Evolutionary conservation across 768 basidiomycete genomes (phyloP), one percentile per base, ranked within the genome.

Genomic region (Psilocybe azurescens): DNA sequence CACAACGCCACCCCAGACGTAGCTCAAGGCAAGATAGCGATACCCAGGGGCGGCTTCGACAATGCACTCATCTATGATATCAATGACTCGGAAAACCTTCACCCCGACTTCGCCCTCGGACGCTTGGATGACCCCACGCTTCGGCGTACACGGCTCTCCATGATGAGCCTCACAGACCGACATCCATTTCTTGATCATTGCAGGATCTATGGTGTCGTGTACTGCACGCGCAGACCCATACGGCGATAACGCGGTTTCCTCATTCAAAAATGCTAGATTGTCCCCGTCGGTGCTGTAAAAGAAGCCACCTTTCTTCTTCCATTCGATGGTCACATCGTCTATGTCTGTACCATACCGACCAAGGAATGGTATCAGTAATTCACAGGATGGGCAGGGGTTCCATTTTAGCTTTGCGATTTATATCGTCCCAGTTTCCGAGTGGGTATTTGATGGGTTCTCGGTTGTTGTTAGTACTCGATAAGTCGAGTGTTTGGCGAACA

Each of bases 1-100:
- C 3, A 46, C 18, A 30, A 53, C 52, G 16, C 16, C 3, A 24
- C 59, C 59, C 59, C 59, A 60, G 16, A 53, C 41, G 28, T 60
- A 60, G 28, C 59, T 60, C 9, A 60, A 29, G 2, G 59, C 51
- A 32, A 60, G 36, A 16, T 60, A 60, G 8, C 59, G 59, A 14
- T 32, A 9, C 0, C 53, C 3, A 24, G 18, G 16, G 59, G n/a
- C n/a, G n/a, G n/a, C 59, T n/a, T 53, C 41, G 2, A 53, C 41
- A 20, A 60, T 53, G 39, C 59, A 60, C 0, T 29, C 7, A 8
- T 53, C 29, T 11, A 53, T 10, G 5, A 30, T 48, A 36, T 60
- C 59, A n/a, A 60, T 53, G 24, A 60, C 39, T 3, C 59, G 38
- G 1, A 60, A 30, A 13, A 54, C 29, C 20, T 60, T 54, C 16